Base-by-base conservation (phyloP, 2,329 filamentous ascomycete species). In the Hysterium pulicare region DNA sequence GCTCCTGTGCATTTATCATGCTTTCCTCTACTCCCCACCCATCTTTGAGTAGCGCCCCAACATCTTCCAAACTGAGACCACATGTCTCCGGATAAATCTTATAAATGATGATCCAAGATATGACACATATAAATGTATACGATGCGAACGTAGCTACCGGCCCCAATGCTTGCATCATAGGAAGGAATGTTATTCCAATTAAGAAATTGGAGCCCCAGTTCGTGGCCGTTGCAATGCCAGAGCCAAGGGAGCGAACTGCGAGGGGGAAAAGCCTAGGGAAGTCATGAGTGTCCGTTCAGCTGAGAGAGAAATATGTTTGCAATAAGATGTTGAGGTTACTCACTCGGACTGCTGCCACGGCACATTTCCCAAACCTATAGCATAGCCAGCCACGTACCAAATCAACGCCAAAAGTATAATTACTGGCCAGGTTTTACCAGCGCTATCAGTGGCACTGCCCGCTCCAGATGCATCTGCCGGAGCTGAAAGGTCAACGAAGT, bases 271-370 rank as follows among this genome's bases (percentile, higher is more conserved):
- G 61, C 36, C 53, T 56, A 34, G 1, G n/a, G 28, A n/a, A n/a
- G n/a, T n/a, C n/a, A n/a, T n/a, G n/a, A n/a, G n/a, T n/a, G n/a
- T n/a, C n/a, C n/a, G n/a, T n/a, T n/a, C n/a, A n/a, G n/a, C n/a
- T n/a, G n/a, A n/a, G n/a, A n/a, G n/a, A n/a, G n/a, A n/a, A n/a
- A n/a, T n/a, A n/a, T n/a, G n/a, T n/a, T n/a, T n/a, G n/a, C n/a
- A n/a, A n/a, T n/a, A n/a, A n/a, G n/a, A n/a, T n/a, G n/a, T n/a
- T n/a, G n/a, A n/a, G 23, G 17, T 33, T 11, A 51, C 49, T 13
- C 61, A 78, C 70, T 97, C 91, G 54, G 84, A 88, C 70, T 95
- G 90, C 76, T 95, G 91, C 91, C 91, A 97, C 0, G 91, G 90
- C 2, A 97, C 89, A 55, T 90, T 94, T 7, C 91, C 91, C 2